Evolutionary conservation across 139 green algal species (phyloP).

Genomic region (Ettlia oleoabundans): DNA sequence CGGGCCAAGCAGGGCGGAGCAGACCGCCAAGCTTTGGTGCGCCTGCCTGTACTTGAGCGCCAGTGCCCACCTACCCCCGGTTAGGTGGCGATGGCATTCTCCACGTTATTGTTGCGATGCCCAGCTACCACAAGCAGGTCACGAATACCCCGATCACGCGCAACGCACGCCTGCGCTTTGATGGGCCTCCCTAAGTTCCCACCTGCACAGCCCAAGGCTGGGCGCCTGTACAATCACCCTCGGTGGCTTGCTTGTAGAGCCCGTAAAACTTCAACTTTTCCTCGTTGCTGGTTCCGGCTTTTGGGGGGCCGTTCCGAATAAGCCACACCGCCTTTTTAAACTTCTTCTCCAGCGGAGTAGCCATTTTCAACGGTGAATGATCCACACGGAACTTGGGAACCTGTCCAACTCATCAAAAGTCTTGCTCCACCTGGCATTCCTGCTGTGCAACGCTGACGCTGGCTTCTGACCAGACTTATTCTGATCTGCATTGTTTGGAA

Average conservation of each 20-base stretch:
- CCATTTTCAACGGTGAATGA: constrained; percentile 28
- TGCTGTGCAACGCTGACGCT: no score
- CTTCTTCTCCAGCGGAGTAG: constrained; percentile 36
- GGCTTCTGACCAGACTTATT: no score
- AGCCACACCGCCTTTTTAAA: constrained; percentile 77
- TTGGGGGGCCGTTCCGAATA: constrained; percentile 68
- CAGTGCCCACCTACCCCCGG: constrained; percentile 28
- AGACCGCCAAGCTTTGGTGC: background rate
- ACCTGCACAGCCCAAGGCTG: constrained; percentile 68
- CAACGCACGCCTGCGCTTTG: no score
- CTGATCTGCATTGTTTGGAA: no score
- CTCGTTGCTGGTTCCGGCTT: constrained; percentile 54
- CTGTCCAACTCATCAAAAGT: no score
- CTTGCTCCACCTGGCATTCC: background rate
- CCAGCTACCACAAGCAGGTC: no score
- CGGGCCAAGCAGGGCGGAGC: background rate
- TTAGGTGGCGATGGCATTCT: no score
- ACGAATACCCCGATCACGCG: no score
- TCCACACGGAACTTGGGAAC: no score
- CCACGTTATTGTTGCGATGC: no score
- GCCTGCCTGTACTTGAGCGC: background rate
- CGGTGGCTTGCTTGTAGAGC: constrained; percentile 75
- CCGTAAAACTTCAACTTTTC: constrained; percentile 71
- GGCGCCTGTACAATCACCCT: constrained; percentile 60
- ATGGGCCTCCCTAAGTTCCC: background rate